Percentiles rank a stretch among this genome's conserved stretches.
Evolutionary conservation across 108 stramenopile genomes (phyloP).

Genomic region (Nitzschia sp.): DNA sequence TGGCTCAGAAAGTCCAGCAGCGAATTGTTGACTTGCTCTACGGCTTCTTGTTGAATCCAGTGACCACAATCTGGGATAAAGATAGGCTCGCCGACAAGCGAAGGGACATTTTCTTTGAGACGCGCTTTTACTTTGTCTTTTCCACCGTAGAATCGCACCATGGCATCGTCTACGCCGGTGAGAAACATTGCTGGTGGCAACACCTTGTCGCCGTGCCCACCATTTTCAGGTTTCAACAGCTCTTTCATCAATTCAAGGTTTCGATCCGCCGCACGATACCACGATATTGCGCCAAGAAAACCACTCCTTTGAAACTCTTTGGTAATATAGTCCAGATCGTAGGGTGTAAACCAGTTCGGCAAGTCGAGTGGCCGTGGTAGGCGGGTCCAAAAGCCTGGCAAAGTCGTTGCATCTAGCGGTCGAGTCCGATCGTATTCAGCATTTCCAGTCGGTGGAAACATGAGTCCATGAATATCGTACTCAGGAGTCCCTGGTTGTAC

Average conservation of each 20-base stretch:
- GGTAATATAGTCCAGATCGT: conserved; percentile 17
- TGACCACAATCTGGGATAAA: conserved; percentile 28
- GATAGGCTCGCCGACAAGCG: conserved; percentile 4
- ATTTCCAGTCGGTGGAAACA: conserved; percentile 24
- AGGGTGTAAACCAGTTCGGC: conserved; percentile 11
- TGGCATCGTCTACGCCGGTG: conserved; percentile 21
- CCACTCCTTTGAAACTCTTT: conserved; percentile 15
- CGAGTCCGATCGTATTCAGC: background rate
- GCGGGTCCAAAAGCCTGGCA: conserved; percentile 23
- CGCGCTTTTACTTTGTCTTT: conserved; percentile 4
- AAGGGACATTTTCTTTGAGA: conserved; percentile 5
- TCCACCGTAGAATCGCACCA: conserved; percentile 17
- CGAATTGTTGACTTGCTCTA: conserved; percentile 13
- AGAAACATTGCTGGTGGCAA: conserved; percentile 24
- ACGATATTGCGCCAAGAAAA: conserved; percentile 23
- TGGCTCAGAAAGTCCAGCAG: background rate
- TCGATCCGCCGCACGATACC: conserved; percentile 24
- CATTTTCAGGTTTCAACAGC: conserved; percentile 1
- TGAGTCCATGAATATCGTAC: conserved; percentile 1
- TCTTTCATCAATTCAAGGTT: conserved; percentile 14
- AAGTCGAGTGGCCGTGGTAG: conserved; percentile 10
- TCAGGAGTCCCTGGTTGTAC: conserved; percentile 23
- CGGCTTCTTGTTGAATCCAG: conserved; percentile 34
- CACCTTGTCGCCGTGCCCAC: conserved; percentile 10
- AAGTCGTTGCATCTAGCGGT: conserved; percentile 12